Evolutionary conservation across 2,329 filamentous ascomycete species (phyloP).

Genomic region (Trichoderma asperellum): DNA sequence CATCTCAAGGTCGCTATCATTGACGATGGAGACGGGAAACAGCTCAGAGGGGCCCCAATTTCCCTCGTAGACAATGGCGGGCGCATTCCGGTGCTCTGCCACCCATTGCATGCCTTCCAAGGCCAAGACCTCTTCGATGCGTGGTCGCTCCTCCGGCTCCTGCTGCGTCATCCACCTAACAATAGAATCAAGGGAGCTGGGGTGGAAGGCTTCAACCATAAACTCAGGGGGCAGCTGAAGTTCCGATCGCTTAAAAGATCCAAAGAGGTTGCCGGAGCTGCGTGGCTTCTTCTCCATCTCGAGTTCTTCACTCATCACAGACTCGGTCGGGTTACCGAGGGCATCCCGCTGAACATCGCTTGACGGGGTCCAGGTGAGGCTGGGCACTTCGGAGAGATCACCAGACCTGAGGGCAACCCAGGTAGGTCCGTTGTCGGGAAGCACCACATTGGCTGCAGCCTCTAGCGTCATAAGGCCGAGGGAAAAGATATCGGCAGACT

Average conservation of each 20-base stretch:
- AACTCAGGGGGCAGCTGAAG: constrained; percentile 73
- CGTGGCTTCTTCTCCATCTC: constrained; percentile 41
- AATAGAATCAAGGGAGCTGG: constrained; percentile 78
- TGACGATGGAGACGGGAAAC: constrained; percentile 43
- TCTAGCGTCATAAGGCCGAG: constrained; percentile 94
- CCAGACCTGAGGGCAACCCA: constrained; percentile 91
- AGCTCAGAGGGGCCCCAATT: constrained; percentile 84
- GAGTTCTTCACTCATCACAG: constrained; percentile 43
- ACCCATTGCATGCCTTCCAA: constrained; percentile 82
- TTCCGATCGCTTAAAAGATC: constrained; percentile 54
- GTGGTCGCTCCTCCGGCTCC: constrained; percentile 72
- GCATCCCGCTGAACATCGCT: constrained; percentile 74
- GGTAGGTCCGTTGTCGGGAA: constrained; percentile 88
- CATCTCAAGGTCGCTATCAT: constrained; percentile 61
- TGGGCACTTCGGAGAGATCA: constrained; percentile 86
- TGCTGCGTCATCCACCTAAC: constrained; percentile 88
- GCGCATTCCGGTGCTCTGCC: constrained; percentile 72
- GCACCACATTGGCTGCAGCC: constrained; percentile 88
- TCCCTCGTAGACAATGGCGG: constrained; percentile 94
- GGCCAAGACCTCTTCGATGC: constrained; percentile 71
- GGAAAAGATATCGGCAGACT: constrained; percentile 90
- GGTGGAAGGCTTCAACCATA: constrained; percentile 77
- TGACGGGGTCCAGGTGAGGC: constrained; percentile 78
- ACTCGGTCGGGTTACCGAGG: constrained; percentile 55
- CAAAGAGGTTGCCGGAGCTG: constrained; percentile 47